Conservation (phyloP, 2,329 filamentous ascomycete genomes). For the Venturia nashicola region DNA sequence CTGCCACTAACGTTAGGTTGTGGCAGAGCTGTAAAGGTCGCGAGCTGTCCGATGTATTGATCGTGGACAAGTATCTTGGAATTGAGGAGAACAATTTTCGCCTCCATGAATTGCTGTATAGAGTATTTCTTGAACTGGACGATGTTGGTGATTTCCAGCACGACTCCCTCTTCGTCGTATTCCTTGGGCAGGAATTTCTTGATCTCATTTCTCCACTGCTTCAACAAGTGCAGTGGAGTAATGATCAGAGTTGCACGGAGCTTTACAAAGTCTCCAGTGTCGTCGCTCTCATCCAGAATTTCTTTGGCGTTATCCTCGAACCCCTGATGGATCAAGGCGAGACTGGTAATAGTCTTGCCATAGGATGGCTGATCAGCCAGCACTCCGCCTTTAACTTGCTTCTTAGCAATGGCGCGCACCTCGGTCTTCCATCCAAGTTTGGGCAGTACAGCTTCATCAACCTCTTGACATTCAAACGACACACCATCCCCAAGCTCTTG, state of each 20-base stretch:
- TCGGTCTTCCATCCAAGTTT: conserved; percentile 46
- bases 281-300: conserved; percentile 8
- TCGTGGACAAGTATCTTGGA: conserved; percentile 35
- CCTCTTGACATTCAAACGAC: conserved; percentile 40
- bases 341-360: conserved; percentile 51
- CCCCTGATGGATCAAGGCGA: conserved; percentile 43
- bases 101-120: conserved; percentile 32
- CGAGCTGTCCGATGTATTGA: conserved; percentile 30
- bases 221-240: conserved; percentile 40
- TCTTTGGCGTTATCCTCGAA: conserved; percentile 16
- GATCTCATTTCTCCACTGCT: conserved; percentile 48
- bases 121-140: conserved; percentile 28
- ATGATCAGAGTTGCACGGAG: conserved; percentile 48
- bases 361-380: conserved; percentile 54
- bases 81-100: conserved; percentile 44
- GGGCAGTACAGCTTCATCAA: conserved; percentile 41
- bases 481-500: conserved; percentile 34
- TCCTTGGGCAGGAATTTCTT: conserved; percentile 31
- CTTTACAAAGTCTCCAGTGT: conserved; percentile 22
- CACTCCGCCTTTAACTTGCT: conserved; percentile 43
- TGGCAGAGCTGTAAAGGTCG: neutral
- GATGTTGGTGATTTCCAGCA: conserved; percentile 32
- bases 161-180: conserved; percentile 18
- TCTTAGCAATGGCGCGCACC: conserved; percentile 32
- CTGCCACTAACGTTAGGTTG: neutral